A percentile compares a stretch with the other conserved stretches of the same genome.
Conservation (phyloP, 768 basidiomycete species). For the Rhizopogon vulgaris region DNA sequence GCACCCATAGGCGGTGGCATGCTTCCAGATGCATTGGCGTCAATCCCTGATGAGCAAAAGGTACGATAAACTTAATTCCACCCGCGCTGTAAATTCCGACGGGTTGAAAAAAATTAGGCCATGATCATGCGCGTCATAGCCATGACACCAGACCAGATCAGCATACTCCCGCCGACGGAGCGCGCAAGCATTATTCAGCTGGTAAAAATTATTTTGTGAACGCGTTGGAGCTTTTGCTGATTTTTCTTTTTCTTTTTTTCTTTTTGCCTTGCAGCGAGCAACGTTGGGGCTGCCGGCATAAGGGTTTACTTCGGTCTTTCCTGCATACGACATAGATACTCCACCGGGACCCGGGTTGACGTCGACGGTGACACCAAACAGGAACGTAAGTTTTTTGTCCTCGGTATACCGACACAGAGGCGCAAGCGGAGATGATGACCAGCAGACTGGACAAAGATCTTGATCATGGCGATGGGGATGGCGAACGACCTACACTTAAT, state of each 20-base stretch:
- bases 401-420: background rate
- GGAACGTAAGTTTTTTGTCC: background rate
- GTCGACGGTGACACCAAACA: background rate
- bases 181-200: conserved; percentile 76
- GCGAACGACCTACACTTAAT: background rate
- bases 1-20: conserved; percentile 7
- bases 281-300: conserved; percentile 26
- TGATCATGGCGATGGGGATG: background rate
- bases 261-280: conserved; percentile 19
- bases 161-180: conserved; percentile 65
- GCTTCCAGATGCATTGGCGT: conserved; percentile 49
- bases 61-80: conserved; percentile 12
- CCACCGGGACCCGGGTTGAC: background rate
- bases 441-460: background rate
- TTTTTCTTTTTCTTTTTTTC: conserved; percentile 10
- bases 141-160: conserved; percentile 84
- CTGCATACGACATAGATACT: background rate
- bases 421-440: background rate
- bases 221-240: conserved; percentile 16
- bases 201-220: conserved; percentile 37
- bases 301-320: background rate
- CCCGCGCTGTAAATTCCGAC: background rate
- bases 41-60: conserved; percentile 66
- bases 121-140: conserved; percentile 74
- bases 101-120: conserved; percentile 31